Percentiles rank a stretch among this genome's conserved stretches.
phyloP scores from a whole-genome alignment of 1,139 yeast species.

The Suhomyces wounanorum region DNA sequence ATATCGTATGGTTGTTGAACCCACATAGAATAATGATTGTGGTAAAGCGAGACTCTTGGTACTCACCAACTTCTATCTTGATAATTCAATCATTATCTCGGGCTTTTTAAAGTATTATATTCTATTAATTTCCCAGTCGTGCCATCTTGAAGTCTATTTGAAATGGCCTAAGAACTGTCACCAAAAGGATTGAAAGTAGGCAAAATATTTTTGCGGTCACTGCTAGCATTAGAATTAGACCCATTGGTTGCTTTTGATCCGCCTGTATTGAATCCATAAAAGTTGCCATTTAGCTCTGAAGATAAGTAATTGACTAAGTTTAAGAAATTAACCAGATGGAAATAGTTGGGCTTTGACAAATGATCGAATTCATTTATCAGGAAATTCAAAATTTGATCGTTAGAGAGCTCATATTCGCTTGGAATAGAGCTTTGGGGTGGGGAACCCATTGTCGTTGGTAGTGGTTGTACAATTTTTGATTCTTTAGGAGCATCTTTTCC shows the following conservation, averaged over 20 bases:
- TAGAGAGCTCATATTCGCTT: slow-evolving; percentile 41
- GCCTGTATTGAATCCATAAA: slow-evolving; percentile 43
- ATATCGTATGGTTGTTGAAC: not conserved
- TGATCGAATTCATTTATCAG: slow-evolving; percentile 41
- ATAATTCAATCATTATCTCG: not conserved
- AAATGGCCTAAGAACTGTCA: slow-evolving; percentile 16
- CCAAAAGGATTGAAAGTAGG: slow-evolving; percentile 39
- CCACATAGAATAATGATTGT: not conserved
- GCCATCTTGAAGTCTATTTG: slow-evolving; percentile 8
- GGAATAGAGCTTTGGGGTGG: slow-evolving; percentile 27
- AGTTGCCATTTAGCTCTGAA: slow-evolving; percentile 40
- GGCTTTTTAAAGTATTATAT: slow-evolving; percentile 5
- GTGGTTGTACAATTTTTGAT: not conserved
- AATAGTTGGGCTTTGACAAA: slow-evolving; percentile 41
- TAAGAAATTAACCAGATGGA: slow-evolving; percentile 44
- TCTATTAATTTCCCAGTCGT: slow-evolving; percentile 15
- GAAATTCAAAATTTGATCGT: slow-evolving; percentile 46
- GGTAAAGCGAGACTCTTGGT: not conserved
- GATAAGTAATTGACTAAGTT: slow-evolving; percentile 38
- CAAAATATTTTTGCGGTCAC: slow-evolving; percentile 18
- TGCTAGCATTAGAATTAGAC: not conserved
- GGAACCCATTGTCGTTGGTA: not conserved
- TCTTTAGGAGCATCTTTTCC: slow-evolving; percentile 4
- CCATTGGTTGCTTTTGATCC: not conserved
- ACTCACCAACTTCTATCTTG: slow-evolving; percentile 2